A percentile compares a stretch with the other conserved stretches of the same genome.
phyloP scores from a whole-genome alignment of 2,329 filamentous ascomycete genomes.

The Botrytis tulipae region DNA sequence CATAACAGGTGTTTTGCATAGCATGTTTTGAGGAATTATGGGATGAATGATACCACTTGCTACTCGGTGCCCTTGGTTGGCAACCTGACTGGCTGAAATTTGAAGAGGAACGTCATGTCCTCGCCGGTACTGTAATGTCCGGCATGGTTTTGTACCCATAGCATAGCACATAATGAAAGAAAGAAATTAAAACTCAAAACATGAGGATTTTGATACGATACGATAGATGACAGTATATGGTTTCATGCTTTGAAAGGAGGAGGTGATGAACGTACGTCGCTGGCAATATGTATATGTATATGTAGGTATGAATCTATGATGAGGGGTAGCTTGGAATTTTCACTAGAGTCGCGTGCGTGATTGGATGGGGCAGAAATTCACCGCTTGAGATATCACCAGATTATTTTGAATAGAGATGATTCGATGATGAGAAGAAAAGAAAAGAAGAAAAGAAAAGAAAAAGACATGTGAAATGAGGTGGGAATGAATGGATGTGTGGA shows the following conservation, averaged over 20 bases:
- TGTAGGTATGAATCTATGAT: background rate
- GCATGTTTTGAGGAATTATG: background rate
- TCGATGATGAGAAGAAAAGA: background rate
- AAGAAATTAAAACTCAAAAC: background rate
- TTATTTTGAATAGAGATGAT: background rate
- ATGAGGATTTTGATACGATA: background rate
- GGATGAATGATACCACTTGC: constrained; percentile 16
- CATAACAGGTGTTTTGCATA: constrained; percentile 5
- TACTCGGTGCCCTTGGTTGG: background rate
- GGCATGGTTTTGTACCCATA: constrained; percentile 3
- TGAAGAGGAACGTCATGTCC: background rate
- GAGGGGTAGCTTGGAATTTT: constrained; percentile 9
- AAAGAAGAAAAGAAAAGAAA: background rate
- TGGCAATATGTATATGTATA: background rate
- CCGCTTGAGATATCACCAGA: background rate
- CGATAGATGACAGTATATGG: background rate
- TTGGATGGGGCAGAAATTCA: constrained; percentile 13
- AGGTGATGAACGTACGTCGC: background rate
- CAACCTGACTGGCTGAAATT: background rate
- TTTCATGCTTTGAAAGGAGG: background rate
- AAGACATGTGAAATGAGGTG: background rate
- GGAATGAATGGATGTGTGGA: too few species aligned
- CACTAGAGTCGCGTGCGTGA: background rate
- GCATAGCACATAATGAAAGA: constrained; percentile 7
- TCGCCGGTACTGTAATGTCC: background rate